Evolutionary conservation across 768 basidiomycete species (phyloP), one percentile per base, ranked within the genome.

Genomic region (Boletus reticuloceps): DNA sequence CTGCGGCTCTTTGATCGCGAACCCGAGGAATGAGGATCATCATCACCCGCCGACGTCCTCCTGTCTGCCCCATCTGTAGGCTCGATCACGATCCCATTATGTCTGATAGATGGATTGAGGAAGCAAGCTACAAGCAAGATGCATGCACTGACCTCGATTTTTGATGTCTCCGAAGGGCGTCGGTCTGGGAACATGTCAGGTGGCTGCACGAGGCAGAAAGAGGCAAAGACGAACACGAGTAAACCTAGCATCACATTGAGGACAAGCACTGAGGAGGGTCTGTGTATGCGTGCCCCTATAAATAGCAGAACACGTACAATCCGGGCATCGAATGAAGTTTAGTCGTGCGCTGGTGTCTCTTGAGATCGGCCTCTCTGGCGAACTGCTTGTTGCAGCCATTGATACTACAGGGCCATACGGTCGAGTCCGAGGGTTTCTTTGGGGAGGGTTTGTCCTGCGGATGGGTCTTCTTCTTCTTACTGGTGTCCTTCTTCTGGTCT

Each of bases 361-460:
- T 90, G 59, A 91, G 73, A 75, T 91, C 89, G 16, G 89, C 89
- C 70, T 91, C 89, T 50, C 89, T 80, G 44, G 86, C 88, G 65
- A 91, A 91, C 67, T 88, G 82, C 71, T 90, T 91, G 72, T 82
- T 84, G 73, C 89, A 91, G 31, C 87, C 89, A 65, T 85, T 81
- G 66, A 91, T 89, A 69, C 83, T 83, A 76, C 89, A 91, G 8
- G 89, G 87, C 89, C 89, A 91, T 45, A 84, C 67, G 8, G 82
- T 79, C 4, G 82, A 75, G 57, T 77, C 76, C 4, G 70, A 62
- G 16, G 70, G 62, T 58, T 82, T 82, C 76, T 83, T 83, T 68
- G 76, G 77, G 5, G 70, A 60, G 58, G 79, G 77, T 73, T 81
- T 82, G 69, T 77, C 79, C 22, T 58, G 63, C 8, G 61, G 61